Evolutionary conservation across 441 rosid genomes (phyloP), one percentile per base, ranked within the genome.

Genomic region (Syzygium syzygioides): DNA sequence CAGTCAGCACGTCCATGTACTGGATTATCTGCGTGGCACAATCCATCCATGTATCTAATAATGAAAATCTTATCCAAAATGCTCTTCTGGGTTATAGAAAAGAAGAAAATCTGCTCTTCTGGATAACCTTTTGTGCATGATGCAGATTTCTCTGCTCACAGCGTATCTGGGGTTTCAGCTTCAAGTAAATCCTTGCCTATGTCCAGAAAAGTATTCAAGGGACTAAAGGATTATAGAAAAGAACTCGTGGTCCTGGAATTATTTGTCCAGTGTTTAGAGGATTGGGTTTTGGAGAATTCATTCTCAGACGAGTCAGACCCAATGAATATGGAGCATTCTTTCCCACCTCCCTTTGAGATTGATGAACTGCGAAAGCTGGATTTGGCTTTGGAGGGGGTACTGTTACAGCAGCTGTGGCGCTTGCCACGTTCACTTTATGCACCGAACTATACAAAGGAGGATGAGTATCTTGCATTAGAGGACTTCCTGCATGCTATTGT

Each of bases 341-440:
- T 95, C 87, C 86, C 79, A 53, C 85, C 94, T 87, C 97, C 95
- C 7, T 95, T 95, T 92, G 90, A 90, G 30, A 91, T 92, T 79
- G 94, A 93, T 86, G 96, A 95, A 87, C 79, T 95, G 87, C 64
- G 87, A 90, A 93, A 92, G 86, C 95, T 95, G 87, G 96, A 95
- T 91, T 92, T 94, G 86, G 97, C 97, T 88, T 90, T 95, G 93
- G 95, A 95, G 84, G 97, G 96, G 34, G 95, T 94, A 88, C 80
- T 92, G 34, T 92, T 95, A 90, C 96, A 94, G 90, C 97, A 94
- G 85, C 92, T 95, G 34, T 94, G 86, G 54, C 96, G 97, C 28
- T 94, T 95, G 97, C 95, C 96, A 13, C 92, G 93, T 85, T 89
- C 92, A 23, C 79, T 92, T 83, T 87, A 91, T 90, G 89, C 91